These are phyloP conservation scores for Aspergillus sp. DNA, from an alignment of 2,329 filamentous ascomycete species.

Conservation along the genomic window DNA sequence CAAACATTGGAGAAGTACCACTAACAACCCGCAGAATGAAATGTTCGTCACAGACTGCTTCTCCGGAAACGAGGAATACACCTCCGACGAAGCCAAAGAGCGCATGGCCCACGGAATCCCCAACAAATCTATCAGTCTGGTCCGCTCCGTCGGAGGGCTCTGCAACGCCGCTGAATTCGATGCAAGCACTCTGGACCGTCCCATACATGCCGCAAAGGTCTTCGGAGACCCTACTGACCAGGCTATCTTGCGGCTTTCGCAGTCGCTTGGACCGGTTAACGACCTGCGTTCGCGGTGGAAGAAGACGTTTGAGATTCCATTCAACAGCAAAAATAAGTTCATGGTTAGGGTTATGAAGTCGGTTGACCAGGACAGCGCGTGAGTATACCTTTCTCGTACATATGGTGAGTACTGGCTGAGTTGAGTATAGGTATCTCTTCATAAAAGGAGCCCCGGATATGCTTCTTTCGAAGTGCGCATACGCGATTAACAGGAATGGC, in stretches of 20 bases:
- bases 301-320: conserved; percentile 66
- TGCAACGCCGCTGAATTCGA: conserved; percentile 79
- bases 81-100: conserved; percentile 54
- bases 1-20: neutral
- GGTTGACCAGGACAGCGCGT: conserved; percentile 4
- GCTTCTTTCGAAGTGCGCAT: conserved; percentile 62
- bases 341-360: conserved; percentile 65
- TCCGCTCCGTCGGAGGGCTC: conserved; percentile 62
- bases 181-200: conserved; percentile 58
- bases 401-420: neutral
- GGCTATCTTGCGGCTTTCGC: conserved; percentile 70
- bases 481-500: conserved; percentile 58
- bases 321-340: conserved; percentile 83
- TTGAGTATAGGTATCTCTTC: conserved; percentile 48
- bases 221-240: conserved; percentile 76
- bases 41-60: conserved; percentile 72
- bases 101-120: conserved; percentile 22
- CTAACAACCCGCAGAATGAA: conserved; percentile 52
- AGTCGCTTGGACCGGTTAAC: conserved; percentile 60
- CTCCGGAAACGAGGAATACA: conserved; percentile 55
- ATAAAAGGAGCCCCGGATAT: conserved; percentile 80
- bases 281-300: conserved; percentile 64
- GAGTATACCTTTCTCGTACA: neutral
- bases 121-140: conserved; percentile 48
- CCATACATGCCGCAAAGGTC: conserved; percentile 62